Evolutionary conservation across 306 rosid genomes (phyloP).

Genomic region (Cicer bijugum): DNA sequence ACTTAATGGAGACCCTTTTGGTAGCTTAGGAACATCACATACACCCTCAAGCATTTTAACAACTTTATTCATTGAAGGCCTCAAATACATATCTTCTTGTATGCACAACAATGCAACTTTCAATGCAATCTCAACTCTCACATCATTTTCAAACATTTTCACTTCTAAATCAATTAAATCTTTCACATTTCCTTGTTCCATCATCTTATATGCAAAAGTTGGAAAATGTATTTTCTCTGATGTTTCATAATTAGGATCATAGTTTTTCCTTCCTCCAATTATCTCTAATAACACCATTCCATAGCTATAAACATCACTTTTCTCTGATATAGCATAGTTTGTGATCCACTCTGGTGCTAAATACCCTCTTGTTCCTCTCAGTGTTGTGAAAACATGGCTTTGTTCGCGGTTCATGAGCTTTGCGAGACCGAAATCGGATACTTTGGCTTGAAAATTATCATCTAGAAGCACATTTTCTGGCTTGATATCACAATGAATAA

Average conservation of each 20-base stretch:
- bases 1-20: slow-evolving; percentile 55
- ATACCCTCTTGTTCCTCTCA: slow-evolving; percentile 90
- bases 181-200: slow-evolving; percentile 76
- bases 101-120: slow-evolving; percentile 88
- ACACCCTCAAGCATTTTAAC: slow-evolving; percentile 94
- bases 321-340: slow-evolving; percentile 89
- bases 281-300: slow-evolving; percentile 89
- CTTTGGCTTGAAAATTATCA: slow-evolving; percentile 68
- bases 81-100: slow-evolving; percentile 78
- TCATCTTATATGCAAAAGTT: slow-evolving; percentile 70
- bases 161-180: slow-evolving; percentile 57
- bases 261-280: slow-evolving; percentile 85
- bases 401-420: slow-evolving; percentile 87
- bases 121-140: slow-evolving; percentile 55
- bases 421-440: slow-evolving; percentile 90
- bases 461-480: slow-evolving; percentile 95
- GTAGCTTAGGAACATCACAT: slow-evolving; percentile 64
- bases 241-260: slow-evolving; percentile 53
- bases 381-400: slow-evolving; percentile 90
- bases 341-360: slow-evolving; percentile 97
- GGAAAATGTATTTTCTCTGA: slow-evolving; percentile 85
- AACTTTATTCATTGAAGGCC: slow-evolving; percentile 87
- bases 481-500: slow-evolving; percentile 89
- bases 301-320: slow-evolving; percentile 86
- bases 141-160: slow-evolving; percentile 46